Percentiles rank a stretch among this genome's conserved stretches.
phyloP scores from a whole-genome alignment of 1,284 basidiomycete species.

The Ceratobasidium sp. region DNA sequence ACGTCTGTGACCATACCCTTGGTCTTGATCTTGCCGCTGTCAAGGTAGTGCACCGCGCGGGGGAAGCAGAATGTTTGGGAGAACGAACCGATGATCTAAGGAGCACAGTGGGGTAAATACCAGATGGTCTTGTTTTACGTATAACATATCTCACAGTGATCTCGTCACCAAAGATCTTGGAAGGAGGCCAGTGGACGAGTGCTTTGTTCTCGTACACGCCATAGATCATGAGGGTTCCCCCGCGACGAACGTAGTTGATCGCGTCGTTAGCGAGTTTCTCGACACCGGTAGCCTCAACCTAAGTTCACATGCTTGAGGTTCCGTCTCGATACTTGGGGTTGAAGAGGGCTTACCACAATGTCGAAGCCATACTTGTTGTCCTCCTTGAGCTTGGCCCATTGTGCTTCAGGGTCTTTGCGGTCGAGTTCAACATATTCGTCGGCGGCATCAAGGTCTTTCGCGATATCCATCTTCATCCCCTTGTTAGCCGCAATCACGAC shows the following conservation, averaged over 20 bases:
- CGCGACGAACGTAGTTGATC: constrained; percentile 84
- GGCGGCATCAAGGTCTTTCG: constrained; percentile 73
- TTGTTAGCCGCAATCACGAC: constrained; percentile 84
- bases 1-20: constrained; percentile 86
- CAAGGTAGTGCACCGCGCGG: constrained; percentile 85
- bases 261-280: constrained; percentile 80
- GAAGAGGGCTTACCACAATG: constrained; percentile 65
- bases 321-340: not conserved
- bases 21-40: constrained; percentile 80
- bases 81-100: constrained; percentile 83
- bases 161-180: constrained; percentile 86
- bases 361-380: constrained; percentile 87
- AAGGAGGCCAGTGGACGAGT: constrained; percentile 80
- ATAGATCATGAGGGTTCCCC: constrained; percentile 70
- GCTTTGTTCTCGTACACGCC: constrained; percentile 74
- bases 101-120: not conserved
- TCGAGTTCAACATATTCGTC: constrained; percentile 87
- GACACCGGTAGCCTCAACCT: constrained; percentile 84
- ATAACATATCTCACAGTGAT: constrained; percentile 62
- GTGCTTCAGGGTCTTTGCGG: constrained; percentile 71
- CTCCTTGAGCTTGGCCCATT: constrained; percentile 79
- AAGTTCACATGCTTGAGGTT: constrained; percentile 12
- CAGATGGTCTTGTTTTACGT: not conserved
- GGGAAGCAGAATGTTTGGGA: constrained; percentile 88
- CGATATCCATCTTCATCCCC: constrained; percentile 85